Evolutionary conservation across 2,329 filamentous ascomycete species (phyloP), one percentile per base, ranked within the genome.

Genomic region (Penicillium olsonii): DNA sequence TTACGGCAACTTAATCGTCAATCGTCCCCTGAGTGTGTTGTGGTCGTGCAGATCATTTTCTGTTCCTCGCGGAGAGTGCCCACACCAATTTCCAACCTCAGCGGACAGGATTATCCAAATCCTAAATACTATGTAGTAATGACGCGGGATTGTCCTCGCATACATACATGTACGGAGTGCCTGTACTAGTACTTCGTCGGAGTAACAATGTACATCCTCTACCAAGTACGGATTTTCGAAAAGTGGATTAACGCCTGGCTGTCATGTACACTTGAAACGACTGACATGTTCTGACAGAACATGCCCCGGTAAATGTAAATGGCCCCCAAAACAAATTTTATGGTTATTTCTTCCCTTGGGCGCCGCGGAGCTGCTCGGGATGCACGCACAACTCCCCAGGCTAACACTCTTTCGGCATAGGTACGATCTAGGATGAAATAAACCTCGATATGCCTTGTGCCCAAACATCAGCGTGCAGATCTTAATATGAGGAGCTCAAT

Each of bases 21-120:
- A 35, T 35, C 33, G 15, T 35, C 20, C 37, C 33, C 33, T 37
- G 42, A 44, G 12, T n/a, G 18, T 29, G 2, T 26, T 8, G 22
- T 27, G 35, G 6, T 19, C 14, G 15, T 45, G 41, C 20, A 45
- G 46, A 49, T 49, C 35, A 39, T 29, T 31, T 11, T 38, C 37
- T 38, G 12, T 37, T 34, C 18, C 14, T 44, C 19, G 9, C 19
- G 19, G 24, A 26, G 15, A 26, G 15, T 33, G 2, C 18, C 46
- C 46, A 35, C 35, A 12, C 3, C 26, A 45, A 45, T 49, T 45
- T 44, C 40, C 40, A n/a, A n/a, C n/a, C n/a, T n/a, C n/a, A n/a
- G n/a, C n/a, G n/a, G n/a, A n/a, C 4, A 29, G 14, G 42, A 20
- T 20, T 7, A 27, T 19, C 15, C 18, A 26, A 42, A 34, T 34